Conservation (phyloP, 805 yeast species). For the Metschnikowia baotianmanensis region DNA sequence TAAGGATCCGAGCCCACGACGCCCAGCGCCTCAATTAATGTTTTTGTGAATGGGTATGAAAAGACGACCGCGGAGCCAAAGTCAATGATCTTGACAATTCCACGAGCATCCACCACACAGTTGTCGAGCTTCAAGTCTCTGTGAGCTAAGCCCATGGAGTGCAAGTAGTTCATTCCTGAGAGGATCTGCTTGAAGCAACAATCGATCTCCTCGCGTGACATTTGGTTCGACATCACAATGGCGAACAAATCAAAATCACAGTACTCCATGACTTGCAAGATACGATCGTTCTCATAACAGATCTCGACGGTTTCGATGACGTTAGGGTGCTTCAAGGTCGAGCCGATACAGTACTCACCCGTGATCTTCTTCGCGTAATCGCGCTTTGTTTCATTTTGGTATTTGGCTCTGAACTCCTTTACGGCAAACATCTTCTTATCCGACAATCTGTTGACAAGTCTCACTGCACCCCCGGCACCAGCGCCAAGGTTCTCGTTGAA, state of each 20-base stretch:
- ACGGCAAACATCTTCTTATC: slow-evolving; percentile 84
- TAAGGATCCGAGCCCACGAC: slow-evolving; percentile 89
- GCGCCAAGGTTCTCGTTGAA: slow-evolving; percentile 88
- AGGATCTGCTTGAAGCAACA: slow-evolving; percentile 89
- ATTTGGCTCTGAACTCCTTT: slow-evolving; percentile 82
- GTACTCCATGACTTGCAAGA: slow-evolving; percentile 91
- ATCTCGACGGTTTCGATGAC: slow-evolving; percentile 90
- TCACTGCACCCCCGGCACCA: slow-evolving; percentile 93
- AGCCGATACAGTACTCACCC: slow-evolving; percentile 91
- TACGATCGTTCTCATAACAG: slow-evolving; percentile 81
- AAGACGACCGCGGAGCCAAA: slow-evolving; percentile 93
- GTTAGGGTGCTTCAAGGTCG: slow-evolving; percentile 84
- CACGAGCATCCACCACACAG: slow-evolving; percentile 79
- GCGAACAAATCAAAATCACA: slow-evolving; percentile 93
- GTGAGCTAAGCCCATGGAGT: slow-evolving; percentile 83
- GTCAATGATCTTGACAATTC: slow-evolving; percentile 87
- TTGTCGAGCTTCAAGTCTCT: slow-evolving; percentile 90
- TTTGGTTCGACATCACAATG: slow-evolving; percentile 88
- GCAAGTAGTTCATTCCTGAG: slow-evolving; percentile 78
- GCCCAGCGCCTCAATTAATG: slow-evolving; percentile 73
- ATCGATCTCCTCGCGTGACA: slow-evolving; percentile 73
- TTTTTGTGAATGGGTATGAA: slow-evolving; percentile 78
- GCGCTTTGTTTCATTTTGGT: slow-evolving; percentile 68
- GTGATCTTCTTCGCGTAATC: slow-evolving; percentile 92
- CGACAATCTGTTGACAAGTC: slow-evolving; percentile 60